Evolutionary conservation across 2,329 filamentous ascomycete species (phyloP).

Genomic region (Botrytis elliptica): DNA sequence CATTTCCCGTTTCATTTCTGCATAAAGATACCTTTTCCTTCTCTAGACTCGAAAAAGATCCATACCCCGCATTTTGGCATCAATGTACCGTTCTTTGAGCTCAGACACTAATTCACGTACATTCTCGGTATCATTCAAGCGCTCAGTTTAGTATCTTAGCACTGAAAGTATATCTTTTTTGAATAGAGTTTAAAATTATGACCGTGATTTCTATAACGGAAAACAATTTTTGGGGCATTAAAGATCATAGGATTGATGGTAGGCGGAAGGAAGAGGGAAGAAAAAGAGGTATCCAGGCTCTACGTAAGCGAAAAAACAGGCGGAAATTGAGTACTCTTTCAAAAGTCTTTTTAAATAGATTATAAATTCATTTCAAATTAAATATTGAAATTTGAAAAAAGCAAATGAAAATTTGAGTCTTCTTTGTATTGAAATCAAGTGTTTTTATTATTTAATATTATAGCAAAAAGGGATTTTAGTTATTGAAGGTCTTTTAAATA

Average conservation of each 20-base stretch:
- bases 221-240: neutral
- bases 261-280: neutral
- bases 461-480: too few relatives aligned
- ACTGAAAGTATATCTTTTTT: neutral
- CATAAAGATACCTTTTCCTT: neutral
- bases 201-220: neutral
- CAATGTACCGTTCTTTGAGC: neutral
- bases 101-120: slow-evolving; percentile 5
- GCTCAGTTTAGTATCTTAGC: neutral
- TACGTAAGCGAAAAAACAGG: too few relatives aligned
- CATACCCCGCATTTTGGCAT: neutral
- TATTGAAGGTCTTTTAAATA: too few relatives aligned
- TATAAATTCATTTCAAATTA: too few relatives aligned
- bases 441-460: too few relatives aligned
- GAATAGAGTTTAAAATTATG: neutral
- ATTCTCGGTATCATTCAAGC: neutral
- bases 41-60: neutral
- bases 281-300: neutral
- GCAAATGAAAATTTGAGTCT: too few relatives aligned
- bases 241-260: neutral
- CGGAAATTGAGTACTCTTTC: too few relatives aligned
- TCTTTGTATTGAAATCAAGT: too few relatives aligned
- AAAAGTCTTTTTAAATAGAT: too few relatives aligned
- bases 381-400: too few relatives aligned
- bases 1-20: neutral